Evolutionary conservation across 2,329 filamentous ascomycete genomes (phyloP), one percentile per base, ranked within the genome.

Genomic region (Pezicula neosporulosa): DNA sequence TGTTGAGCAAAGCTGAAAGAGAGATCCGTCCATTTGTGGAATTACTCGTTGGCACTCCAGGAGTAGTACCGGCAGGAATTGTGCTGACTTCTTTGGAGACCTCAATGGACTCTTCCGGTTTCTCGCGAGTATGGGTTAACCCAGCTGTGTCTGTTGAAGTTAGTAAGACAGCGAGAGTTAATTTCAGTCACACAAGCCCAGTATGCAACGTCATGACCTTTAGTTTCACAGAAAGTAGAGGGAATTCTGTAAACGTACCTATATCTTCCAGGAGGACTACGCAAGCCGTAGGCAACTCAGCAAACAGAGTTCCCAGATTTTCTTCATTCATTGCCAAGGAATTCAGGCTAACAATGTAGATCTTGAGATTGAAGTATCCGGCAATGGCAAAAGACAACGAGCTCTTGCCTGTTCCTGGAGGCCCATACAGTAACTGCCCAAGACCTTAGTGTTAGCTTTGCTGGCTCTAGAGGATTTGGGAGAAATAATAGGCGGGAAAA

Each of bases 361-460:
- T 86, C 45, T 81, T 77, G 70, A 90, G 77, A 52, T 82, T 80
- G 64, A 90, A 86, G 62, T 82, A 78, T 5, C 87, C 87, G 0
- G 87, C 85, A 46, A 89, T 75, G 0, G 87, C 86, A 39, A 90
- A 77, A 56, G 81, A 85, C 1, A 90, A 75, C 43, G 83, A 87
- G 42, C 83, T 87, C 68, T 93, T 94, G 13, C 89, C 89, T 0
- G 88, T 92, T 1, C 89, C 89, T 0, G 89, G 89, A 0, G 89
- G 89, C 0, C 90, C 90, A 57, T 92, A 77, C 15, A 96, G 82
- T 0, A 33, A 33, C 30, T 33, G 30, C 4, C 4, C 12, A 33
- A 33, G 12, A 33, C 30, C 12, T 13, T 7, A 33, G 30, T 33
- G 30, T 33, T 33, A 33, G 30, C 12, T 10, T 33, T 33, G 12